Base-by-base conservation (phyloP, 2,329 filamentous ascomycete species). In the Arthrobotrys conoides region DNA sequence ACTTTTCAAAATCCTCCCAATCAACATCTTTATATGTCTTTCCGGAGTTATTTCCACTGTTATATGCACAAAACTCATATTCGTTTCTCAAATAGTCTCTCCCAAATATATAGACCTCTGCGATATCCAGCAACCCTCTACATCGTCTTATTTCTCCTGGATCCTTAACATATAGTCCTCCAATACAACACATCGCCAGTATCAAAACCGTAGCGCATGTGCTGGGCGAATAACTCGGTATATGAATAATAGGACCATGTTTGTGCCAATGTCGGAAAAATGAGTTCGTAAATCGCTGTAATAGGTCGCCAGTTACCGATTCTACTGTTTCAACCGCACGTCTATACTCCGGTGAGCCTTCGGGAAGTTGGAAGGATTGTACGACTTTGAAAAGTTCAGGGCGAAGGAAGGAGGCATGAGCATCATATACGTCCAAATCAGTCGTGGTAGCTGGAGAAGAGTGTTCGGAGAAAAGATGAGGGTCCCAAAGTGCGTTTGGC, bases 231-330 rank as follows among this genome's bases (percentile, higher is more conserved):
- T 77, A 77, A 1, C 67, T 67, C 5, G 73, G 73, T 22, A 71
- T 4, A 38, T 77, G 73, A 20, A 77, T 77, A 6, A 77, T 68
- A 10, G 73, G 49, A 12, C 73, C 73, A n/a, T 77, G 73, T 48
- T 67, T 71, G 18, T 77, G 73, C 73, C 73, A 77, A 36, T 77
- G 67, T 12, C 67, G 51, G n/a, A 77, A 77, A 30, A 71, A 77
- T 1, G 73, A 71, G 33, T 63, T 77, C 9, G 67, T 77, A 9
- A 71, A 77, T 14, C 73, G 46, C 18, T 77, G 73, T 14, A 77
- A 49, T 14, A 77, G 55, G 22, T 77, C 73, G 6, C 73, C 73
- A 4, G 73, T 77, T 20, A 77, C 27, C 1, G 66, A 33, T 27
- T 77, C 73, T 1, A 77, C 59, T 3, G 67, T 68, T 18, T 77